Evolutionary conservation across 352 stramenopile genomes (phyloP).

Genomic region (Phytophthora citrophthora): DNA sequence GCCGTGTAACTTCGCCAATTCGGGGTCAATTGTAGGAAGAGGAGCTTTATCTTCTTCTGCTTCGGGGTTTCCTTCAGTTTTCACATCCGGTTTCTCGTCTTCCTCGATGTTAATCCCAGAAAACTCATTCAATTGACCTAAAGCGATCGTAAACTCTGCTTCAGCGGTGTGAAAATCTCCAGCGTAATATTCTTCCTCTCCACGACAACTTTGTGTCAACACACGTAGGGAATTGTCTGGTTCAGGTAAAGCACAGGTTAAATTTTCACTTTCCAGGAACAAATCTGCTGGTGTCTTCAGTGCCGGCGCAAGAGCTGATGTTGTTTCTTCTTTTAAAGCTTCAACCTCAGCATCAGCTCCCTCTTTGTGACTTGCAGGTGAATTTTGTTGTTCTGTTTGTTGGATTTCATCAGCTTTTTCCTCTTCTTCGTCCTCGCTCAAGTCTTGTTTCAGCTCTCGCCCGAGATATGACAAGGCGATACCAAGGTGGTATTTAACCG

Average conservation of each 20-base stretch:
- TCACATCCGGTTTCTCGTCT: conserved; percentile 7
- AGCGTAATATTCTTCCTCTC: conserved; percentile 47
- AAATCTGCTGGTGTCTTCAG: conserved; percentile 35
- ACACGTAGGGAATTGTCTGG: conserved; percentile 33
- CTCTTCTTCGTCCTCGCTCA: conserved; percentile 29
- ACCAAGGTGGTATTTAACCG: conserved; percentile 55
- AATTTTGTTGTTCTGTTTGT: neutral
- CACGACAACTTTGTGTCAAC: conserved; percentile 36
- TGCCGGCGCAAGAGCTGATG: neutral
- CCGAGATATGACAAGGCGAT: conserved; percentile 39
- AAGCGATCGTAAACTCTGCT: conserved; percentile 43
- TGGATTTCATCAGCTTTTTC: conserved; percentile 4
- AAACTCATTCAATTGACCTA: conserved; percentile 37
- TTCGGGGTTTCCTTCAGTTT: neutral
- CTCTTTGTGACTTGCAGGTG: neutral
- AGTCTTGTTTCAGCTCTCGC: conserved; percentile 23
- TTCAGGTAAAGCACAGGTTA: conserved; percentile 19
- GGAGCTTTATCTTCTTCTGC: neutral
- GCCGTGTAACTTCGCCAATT: conserved; percentile 53
- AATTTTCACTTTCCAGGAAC: conserved; percentile 38
- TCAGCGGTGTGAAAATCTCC: conserved; percentile 52
- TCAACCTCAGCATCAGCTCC: neutral
- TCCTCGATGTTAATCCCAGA: conserved; percentile 17
- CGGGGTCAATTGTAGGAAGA: conserved; percentile 22
- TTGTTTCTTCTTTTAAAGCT: neutral